These are phyloP conservation scores for Elongisporangium undulatum DNA, from an alignment of 352 stramenopile genomes.

Conservation along the genomic window DNA sequence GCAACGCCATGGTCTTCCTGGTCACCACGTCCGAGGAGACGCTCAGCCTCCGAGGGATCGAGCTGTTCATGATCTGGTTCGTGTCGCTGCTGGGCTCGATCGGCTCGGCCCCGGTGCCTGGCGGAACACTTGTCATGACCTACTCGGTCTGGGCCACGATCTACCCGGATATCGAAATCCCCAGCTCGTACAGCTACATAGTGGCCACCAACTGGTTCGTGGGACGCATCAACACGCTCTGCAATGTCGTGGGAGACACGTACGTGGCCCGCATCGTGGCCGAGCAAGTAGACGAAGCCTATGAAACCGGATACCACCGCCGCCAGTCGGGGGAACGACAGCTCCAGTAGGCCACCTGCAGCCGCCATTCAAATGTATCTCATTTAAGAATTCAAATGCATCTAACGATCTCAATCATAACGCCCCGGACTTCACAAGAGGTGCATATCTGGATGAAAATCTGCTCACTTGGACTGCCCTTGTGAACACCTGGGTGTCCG, in stretches of 20 bases:
- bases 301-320: slow-evolving; percentile 9
- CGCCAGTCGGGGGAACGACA: not conserved
- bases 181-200: slow-evolving; percentile 63
- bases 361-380: no score
- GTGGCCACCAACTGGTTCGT: slow-evolving; percentile 74
- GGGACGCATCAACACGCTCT: slow-evolving; percentile 62
- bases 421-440: no score
- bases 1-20: slow-evolving; percentile 61
- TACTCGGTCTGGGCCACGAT: slow-evolving; percentile 75
- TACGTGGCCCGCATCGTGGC: slow-evolving; percentile 76
- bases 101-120: slow-evolving; percentile 60
- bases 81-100: slow-evolving; percentile 61
- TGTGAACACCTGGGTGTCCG: no score
- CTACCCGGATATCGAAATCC: slow-evolving; percentile 46
- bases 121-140: slow-evolving; percentile 65
- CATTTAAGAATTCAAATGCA: no score
- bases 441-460: no score
- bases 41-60: slow-evolving; percentile 35
- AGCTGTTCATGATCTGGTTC: slow-evolving; percentile 55
- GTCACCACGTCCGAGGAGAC: slow-evolving; percentile 34
- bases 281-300: slow-evolving; percentile 67
- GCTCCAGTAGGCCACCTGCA: not conserved
- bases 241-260: slow-evolving; percentile 64
- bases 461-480: no score
- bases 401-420: no score